These are phyloP conservation scores for Leucosporidium yakuticum DNA, from an alignment of 768 basidiomycete genomes.

Conservation along the genomic window DNA sequence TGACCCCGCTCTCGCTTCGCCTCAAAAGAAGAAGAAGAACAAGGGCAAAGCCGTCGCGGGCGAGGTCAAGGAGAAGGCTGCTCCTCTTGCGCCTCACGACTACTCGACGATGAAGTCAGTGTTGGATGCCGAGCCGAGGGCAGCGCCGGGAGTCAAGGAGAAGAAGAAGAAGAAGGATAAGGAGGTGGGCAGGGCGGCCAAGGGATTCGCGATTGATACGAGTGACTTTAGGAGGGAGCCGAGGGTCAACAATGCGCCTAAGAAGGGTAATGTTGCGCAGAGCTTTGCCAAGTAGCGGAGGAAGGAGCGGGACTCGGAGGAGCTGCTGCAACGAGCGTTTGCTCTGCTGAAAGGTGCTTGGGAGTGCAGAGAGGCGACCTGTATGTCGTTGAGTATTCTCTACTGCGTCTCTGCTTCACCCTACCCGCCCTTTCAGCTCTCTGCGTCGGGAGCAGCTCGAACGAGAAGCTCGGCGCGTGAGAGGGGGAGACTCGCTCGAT, in stretches of 20 bases:
- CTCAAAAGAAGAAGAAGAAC: conserved; percentile 23
- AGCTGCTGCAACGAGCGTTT: neutral
- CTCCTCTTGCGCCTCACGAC: conserved; percentile 25
- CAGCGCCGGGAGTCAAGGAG: conserved; percentile 8
- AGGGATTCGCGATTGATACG: conserved; percentile 22
- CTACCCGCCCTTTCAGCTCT: too few relatives aligned
- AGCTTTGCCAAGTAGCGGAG: conserved; percentile 14
- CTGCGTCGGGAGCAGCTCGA: too few relatives aligned
- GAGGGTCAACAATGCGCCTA: conserved; percentile 27
- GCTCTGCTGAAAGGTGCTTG: neutral
- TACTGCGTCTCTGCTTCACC: too few relatives aligned
- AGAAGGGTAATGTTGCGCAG: conserved; percentile 7
- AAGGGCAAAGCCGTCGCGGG: conserved; percentile 5
- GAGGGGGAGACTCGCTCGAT: too few relatives aligned
- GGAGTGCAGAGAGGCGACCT: neutral
- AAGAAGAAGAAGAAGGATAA: conserved; percentile 23
- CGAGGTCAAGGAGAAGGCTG: neutral
- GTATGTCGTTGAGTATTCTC: neutral
- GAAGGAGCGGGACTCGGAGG: too few relatives aligned
- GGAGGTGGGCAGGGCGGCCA: neutral
- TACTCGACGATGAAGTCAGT: conserved; percentile 14
- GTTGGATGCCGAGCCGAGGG: conserved; percentile 14
- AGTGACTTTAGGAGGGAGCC: conserved; percentile 23
- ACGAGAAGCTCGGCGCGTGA: too few relatives aligned
- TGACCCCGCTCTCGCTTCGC: neutral